phyloP scores from a whole-genome alignment of 139 green algal species.

The Axilococcus clingmanii region DNA sequence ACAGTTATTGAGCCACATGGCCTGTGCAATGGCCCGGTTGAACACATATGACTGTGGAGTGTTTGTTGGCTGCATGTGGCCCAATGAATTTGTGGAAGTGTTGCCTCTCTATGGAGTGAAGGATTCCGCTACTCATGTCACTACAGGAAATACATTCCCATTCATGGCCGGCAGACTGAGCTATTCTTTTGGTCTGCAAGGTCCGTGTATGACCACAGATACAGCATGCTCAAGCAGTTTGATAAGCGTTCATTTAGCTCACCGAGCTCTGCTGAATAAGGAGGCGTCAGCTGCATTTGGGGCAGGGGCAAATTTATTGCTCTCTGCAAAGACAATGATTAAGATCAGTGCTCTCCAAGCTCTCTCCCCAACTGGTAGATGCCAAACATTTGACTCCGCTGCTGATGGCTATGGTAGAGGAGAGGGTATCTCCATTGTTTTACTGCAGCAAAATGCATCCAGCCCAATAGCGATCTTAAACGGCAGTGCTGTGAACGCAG shows the following conservation, averaged over 20 bases:
- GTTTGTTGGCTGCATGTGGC: neutral
- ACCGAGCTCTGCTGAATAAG: constrained; percentile 8
- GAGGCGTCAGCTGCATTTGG: constrained; percentile 9
- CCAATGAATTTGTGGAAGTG: constrained; percentile 4
- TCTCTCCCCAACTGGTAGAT: constrained; percentile 32
- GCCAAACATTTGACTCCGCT: constrained; percentile 37
- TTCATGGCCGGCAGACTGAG: constrained; percentile 38
- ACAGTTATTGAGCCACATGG: constrained; percentile 10
- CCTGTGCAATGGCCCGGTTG: neutral
- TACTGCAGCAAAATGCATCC: neutral
- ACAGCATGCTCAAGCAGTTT: constrained; percentile 49
- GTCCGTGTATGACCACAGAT: constrained; percentile 39
- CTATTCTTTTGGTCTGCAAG: constrained; percentile 35
- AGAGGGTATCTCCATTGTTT: constrained; percentile 25
- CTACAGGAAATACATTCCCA: constrained; percentile 37
- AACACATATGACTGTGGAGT: neutral
- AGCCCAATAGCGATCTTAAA: neutral
- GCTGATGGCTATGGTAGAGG: constrained; percentile 55
- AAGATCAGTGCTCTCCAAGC: constrained; percentile 33
- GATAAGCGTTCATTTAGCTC: constrained; percentile 30
- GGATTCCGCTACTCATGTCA: too few species aligned
- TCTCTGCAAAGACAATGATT: constrained; percentile 12
- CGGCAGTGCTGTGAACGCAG: constrained; percentile 69
- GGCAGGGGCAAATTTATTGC: constrained; percentile 26
- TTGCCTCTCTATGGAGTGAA: constrained; percentile 4